These are phyloP conservation scores for Metschnikowia kofuensis DNA, from an alignment of 805 yeast species.

Conservation along the genomic window DNA sequence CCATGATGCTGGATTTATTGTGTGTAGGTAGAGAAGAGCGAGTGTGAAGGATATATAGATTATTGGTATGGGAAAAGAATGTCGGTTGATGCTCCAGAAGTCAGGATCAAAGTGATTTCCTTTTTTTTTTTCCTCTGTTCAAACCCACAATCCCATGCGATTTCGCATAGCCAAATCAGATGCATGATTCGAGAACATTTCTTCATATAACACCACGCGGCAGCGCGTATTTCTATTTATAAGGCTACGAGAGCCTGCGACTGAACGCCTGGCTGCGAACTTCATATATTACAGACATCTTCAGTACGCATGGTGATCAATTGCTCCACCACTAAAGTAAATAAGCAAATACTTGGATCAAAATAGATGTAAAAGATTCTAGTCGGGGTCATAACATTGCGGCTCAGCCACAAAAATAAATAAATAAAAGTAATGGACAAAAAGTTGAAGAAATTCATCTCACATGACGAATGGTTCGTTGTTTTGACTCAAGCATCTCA, in stretches of 20 bases:
- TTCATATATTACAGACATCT: too few relatives aligned
- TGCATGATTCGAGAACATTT: slow-evolving; percentile 5
- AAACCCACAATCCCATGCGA: background rate
- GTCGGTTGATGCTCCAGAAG: background rate
- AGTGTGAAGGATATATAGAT: background rate
- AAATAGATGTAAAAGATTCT: too few relatives aligned
- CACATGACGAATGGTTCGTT: background rate
- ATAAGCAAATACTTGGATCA: too few relatives aligned
- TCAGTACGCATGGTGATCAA: background rate
- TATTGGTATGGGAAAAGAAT: too few relatives aligned
- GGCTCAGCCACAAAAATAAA: too few relatives aligned
- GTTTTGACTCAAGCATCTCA: slow-evolving; percentile 1
- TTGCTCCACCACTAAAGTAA: too few relatives aligned
- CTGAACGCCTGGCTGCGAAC: background rate
- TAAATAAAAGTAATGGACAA: background rate
- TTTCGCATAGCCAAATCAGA: slow-evolving; percentile 6
- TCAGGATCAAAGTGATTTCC: background rate
- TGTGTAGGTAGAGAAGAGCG: background rate
- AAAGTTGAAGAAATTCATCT: background rate
- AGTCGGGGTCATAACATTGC: too few relatives aligned
- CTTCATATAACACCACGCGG: background rate
- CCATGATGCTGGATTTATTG: slow-evolving; percentile 35
- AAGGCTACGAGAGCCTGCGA: background rate
- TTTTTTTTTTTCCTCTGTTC: background rate
- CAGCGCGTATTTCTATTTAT: slow-evolving; percentile 3